Percentiles rank a stretch among this genome's conserved stretches.
Evolutionary conservation across 2,329 filamentous ascomycete genomes (phyloP).

Genomic region (Zalaria sp.): DNA sequence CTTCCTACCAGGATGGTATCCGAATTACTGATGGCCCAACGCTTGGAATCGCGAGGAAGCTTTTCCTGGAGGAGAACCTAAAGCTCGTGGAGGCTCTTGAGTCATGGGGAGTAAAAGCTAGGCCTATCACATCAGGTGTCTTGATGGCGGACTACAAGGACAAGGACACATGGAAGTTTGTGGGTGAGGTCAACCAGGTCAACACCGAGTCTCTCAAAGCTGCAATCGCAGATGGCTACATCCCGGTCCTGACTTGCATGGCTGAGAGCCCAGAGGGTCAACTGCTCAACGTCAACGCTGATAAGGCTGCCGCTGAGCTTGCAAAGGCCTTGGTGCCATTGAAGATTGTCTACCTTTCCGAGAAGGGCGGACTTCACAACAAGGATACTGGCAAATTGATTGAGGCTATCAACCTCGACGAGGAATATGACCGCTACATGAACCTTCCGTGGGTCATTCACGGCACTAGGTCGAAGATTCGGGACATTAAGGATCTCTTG

Average conservation of each 20-base stretch:
- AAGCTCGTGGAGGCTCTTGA: conserved; percentile 84
- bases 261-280: conserved; percentile 85
- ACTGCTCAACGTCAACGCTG: conserved; percentile 93
- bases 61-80: conserved; percentile 92
- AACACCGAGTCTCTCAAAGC: conserved; percentile 83
- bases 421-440: conserved; percentile 90
- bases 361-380: conserved; percentile 93
- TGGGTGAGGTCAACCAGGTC: conserved; percentile 89
- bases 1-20: conserved; percentile 92
- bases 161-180: conserved; percentile 89
- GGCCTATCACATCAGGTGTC: conserved; percentile 78
- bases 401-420: conserved; percentile 91
- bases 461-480: conserved; percentile 91
- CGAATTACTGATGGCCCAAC: conserved; percentile 93
- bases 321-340: conserved; percentile 78
- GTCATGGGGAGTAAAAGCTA: conserved; percentile 73
- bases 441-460: conserved; percentile 88
- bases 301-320: conserved; percentile 88
- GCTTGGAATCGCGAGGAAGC: conserved; percentile 72
- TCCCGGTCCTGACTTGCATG: conserved; percentile 92
- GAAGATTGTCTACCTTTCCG: conserved; percentile 97
- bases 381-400: conserved; percentile 91
- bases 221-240: conserved; percentile 77
- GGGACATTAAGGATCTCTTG: conserved; percentile 88
- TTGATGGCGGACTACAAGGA: conserved; percentile 91